Percentiles rank a stretch among this genome's conserved stretches.
phyloP scores from a whole-genome alignment of 2,329 filamentous ascomycete genomes.

The Periglandula ipomoeae region DNA sequence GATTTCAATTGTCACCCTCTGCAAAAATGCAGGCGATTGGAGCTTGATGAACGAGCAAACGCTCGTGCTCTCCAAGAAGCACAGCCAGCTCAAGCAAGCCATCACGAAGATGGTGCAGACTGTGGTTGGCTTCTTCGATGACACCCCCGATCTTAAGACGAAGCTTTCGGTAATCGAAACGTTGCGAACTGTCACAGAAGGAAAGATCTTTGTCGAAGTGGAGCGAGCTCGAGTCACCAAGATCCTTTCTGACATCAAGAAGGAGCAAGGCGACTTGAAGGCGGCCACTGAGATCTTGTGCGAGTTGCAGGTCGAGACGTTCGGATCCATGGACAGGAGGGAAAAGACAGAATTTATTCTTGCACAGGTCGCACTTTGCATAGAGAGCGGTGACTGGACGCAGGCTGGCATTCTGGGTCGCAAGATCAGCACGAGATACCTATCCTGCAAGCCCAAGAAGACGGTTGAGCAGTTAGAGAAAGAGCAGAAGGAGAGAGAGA shows the following conservation, averaged over 20 bases:
- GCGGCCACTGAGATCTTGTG: slow-evolving; percentile 88
- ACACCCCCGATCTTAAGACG: slow-evolving; percentile 73
- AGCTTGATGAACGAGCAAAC: slow-evolving; percentile 93
- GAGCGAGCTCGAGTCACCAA: slow-evolving; percentile 92
- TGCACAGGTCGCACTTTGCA: slow-evolving; percentile 88
- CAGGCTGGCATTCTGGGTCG: slow-evolving; percentile 88
- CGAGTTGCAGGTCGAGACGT: slow-evolving; percentile 97
- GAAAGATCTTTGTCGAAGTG: slow-evolving; percentile 99
- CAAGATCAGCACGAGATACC: slow-evolving; percentile 94
- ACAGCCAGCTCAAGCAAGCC: slow-evolving; percentile 98
- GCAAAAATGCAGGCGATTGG: slow-evolving; percentile 91
- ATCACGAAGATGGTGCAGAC: slow-evolving; percentile 98
- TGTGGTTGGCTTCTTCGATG: slow-evolving; percentile 84
- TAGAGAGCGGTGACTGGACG: slow-evolving; percentile 91
- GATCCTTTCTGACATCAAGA: slow-evolving; percentile 96
- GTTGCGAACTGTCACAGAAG: slow-evolving; percentile 90
- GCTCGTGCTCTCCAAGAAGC: slow-evolving; percentile 93
- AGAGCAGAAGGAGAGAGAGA: slow-evolving; percentile 79
- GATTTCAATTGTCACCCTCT: slow-evolving; percentile 82
- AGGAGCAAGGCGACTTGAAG: slow-evolving; percentile 83
- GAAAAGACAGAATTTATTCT: slow-evolving; percentile 99
- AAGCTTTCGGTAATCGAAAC: slow-evolving; percentile 95
- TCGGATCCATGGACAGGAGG: slow-evolving; percentile 92
- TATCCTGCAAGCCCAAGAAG: slow-evolving; percentile 85
- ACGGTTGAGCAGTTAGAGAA: slow-evolving; percentile 81